Base-by-base conservation (phyloP, 1,284 basidiomycete species). In the Moniliophthora roreri region DNA sequence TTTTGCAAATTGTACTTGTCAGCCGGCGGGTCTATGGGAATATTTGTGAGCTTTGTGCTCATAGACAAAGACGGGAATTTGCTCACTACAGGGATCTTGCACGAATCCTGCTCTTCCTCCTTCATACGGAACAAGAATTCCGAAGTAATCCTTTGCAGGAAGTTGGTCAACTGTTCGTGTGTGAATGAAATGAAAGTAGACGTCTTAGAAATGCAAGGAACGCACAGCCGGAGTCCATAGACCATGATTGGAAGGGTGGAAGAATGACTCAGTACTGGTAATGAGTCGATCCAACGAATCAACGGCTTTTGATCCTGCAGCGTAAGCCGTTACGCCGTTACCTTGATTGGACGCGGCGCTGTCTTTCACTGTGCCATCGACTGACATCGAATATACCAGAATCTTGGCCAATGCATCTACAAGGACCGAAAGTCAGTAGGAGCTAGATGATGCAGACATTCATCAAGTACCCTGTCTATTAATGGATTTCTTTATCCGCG, bases 241-340 rank as follows among this genome's bases (percentile, higher is more conserved):
- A 1, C 90, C 90, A 49, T 79, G 82, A 65, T 89, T 91, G 2
- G 91, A 90, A 4, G 93, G 93, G 68, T 97, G 94, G 69, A 96
- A 97, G 73, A 89, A 95, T 0, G 86, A 89, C 67, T 99, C 97
- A 5, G 91, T 93, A 58, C 93, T 95, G 11, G 93, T 96, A 52
- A 99, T 84, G 41, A 99, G 76, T 61, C 87, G 87, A 60, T 93
- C 89, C 23, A 99, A 76, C 21, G 93, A 89, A 61, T 97, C 93
- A 56, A 99, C 77, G 15, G 95, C 93, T 64, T 84, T 90, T 4
- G 90, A 95, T 7, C 97, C 96, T 0, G 85, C 95, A 28, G 94
- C 73, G 69, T 84, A 95, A 54, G 61, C 64, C 4, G 66, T 65
- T 39, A 67, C 55, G 26, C 63, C 61, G 53, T 48, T 56, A 48